These are phyloP conservation scores for Candida arabinofermentans DNA, from an alignment of 805 yeast species.

Conservation along the genomic window DNA sequence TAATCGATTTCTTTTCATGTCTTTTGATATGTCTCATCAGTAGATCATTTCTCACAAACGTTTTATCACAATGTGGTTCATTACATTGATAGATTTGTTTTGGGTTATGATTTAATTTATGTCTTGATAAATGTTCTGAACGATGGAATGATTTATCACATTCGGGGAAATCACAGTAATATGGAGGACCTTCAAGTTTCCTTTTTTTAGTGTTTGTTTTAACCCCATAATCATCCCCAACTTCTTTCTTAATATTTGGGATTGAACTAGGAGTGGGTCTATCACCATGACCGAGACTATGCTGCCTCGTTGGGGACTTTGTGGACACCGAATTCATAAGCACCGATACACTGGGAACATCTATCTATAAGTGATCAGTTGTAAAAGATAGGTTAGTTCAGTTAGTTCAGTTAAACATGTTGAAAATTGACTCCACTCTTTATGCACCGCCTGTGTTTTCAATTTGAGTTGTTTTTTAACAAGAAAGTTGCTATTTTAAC, in stretches of 20 bases:
- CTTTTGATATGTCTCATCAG: conserved; percentile 42
- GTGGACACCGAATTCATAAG: conserved; percentile 9
- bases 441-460: too few species aligned
- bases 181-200: conserved; percentile 26
- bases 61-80: conserved; percentile 46
- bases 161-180: conserved; percentile 39
- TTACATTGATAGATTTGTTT: conserved; percentile 50
- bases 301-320: too few species aligned
- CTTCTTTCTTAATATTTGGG: too few species aligned
- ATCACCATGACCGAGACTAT: too few species aligned
- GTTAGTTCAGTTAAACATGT: too few species aligned
- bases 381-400: too few species aligned
- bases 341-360: too few species aligned
- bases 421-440: neutral
- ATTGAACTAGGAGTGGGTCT: too few species aligned
- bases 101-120: conserved; percentile 57
- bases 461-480: too few species aligned
- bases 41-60: conserved; percentile 61
- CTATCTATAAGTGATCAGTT: too few species aligned
- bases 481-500: too few species aligned
- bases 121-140: conserved; percentile 62
- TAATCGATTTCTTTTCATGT: conserved; percentile 33
- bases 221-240: neutral
- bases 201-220: conserved; percentile 3
- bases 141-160: conserved; percentile 57